Base-by-base conservation (phyloP, 352 stramenopile species). In the Globisporangium nunn region DNA sequence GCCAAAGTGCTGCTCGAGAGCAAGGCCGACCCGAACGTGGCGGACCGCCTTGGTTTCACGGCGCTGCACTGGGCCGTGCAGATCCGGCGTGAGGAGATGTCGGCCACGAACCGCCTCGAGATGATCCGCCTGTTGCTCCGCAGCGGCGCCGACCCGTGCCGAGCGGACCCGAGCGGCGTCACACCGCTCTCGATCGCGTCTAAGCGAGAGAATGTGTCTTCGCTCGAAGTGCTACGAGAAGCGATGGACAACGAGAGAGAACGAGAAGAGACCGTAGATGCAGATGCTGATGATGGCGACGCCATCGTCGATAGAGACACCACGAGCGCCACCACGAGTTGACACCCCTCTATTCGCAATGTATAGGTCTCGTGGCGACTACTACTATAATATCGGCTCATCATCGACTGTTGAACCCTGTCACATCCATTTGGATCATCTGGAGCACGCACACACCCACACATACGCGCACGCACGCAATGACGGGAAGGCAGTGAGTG, bases 41-140 rank as follows among this genome's bases (percentile, higher is more conserved):
- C 49, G 4, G 80, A 91, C 62, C 64, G 73, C 4, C 61, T 92
- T 39, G 81, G 81, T 3, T 90, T 92, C 46, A 87, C 81, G 11
- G 81, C 84, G 8, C 54, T 92, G 40, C 80, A 93, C 56, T 93
- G 84, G 81, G 80, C 84, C 10, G 84, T 93, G 4, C 81, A 92
- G 55, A 72, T 92, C 62, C 78, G 81, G 47, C 75, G 84, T 50
- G 81, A 93, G 63, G 84, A 92, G 68, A 56, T 78, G 14, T 90
- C 76, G 15, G 40, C 71, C 3, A 50, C 67, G 31, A 90, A 77
- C 59, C 78, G 80, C 0, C 66, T 93, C n/a, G 76, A 80, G 28
- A 86, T 85, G 14, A 86, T 92, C 51, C 72, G 78, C 7, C 60
- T 89, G 58, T 52, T 93, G 29, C 55, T 92, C 31, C 70, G 73